Evolutionary conservation across 78 protist genomes (phyloP), one percentile per base, ranked within the genome.

Genomic region (Dictyostelium brefeldianum): DNA sequence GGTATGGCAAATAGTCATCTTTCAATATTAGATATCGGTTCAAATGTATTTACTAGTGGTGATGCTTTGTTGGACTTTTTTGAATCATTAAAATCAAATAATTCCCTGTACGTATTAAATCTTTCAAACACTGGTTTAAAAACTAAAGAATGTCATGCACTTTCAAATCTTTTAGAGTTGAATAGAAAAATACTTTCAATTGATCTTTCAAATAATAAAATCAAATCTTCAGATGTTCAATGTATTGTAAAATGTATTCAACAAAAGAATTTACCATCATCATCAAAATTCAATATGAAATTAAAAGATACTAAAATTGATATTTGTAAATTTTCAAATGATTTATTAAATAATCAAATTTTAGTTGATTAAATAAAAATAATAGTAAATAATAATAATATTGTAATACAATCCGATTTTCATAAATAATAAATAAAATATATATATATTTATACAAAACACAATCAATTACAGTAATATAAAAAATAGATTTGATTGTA

Each of bases 91-190:
- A 36, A 73, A 73, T 20, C 56, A 22, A 36, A 73, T 43, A n/a
- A 36, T 8, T 27, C 80, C 2, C 5, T 73, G 0, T 73, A 36
- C 41, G 27, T n/a, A 6, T 22, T 73, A 46, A 46, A 36, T 22
- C 80, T 73, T 73, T 36, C 50, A 73, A 73, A 73, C 22, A 73
- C 80, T 18, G 80, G 80, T 46, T 27, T 73, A n/a, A 46, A 46
- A 36, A 43, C 50, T 2, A 73, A 73, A 46, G 80, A 73, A 46
- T 73, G 80, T n/a, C 80, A 73, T 20, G 56, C 46, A 0, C 57
- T 73, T 2, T 73, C 80, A 4, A 73, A 3, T 46, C 56, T 73
- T n/a, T 46, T 73, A 8, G 80, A 73, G 5, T 36, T n/a, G 18
- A 73, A 73, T 46, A 14, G 27, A 36, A 36, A 73, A 73, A 67